Evolutionary conservation across 208 protist genomes (phyloP).

Genomic region (Phytomonas sp.): DNA sequence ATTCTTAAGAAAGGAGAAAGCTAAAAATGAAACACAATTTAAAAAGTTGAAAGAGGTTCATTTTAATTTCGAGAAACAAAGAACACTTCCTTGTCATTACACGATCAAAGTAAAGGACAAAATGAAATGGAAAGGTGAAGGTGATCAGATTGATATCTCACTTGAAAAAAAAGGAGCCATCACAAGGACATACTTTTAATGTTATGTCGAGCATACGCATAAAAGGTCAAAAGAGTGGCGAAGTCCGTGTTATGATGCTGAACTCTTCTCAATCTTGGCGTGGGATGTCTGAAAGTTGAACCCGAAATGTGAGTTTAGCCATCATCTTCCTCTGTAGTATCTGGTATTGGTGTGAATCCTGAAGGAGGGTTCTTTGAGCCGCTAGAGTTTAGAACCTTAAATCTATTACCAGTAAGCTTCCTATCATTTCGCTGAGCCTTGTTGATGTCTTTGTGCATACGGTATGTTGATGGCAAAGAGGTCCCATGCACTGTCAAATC

Average conservation of each 20-base stretch:
- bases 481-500: conserved; percentile 85
- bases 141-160: not conserved
- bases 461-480: conserved; percentile 74
- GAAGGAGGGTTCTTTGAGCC: conserved; percentile 79
- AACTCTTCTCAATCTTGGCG: not conserved
- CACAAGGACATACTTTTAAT: conserved; percentile 5
- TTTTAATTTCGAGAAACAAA: conserved; percentile 8
- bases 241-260: not conserved
- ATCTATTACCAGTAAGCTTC: conserved; percentile 82
- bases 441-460: conserved; percentile 90
- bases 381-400: conserved; percentile 65
- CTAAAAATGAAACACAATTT: not conserved
- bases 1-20: not conserved
- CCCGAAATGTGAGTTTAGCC: conserved; percentile 17
- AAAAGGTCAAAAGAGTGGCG: not conserved
- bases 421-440: conserved; percentile 88
- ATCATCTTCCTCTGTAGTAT: conserved; percentile 68
- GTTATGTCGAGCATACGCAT: not conserved
- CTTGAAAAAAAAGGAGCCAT: not conserved
- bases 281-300: not conserved
- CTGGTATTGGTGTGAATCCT: conserved; percentile 76
- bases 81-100: not conserved
- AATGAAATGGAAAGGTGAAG: not conserved
- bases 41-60: conserved; percentile 11
- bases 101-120: conserved; percentile 12